These are phyloP conservation scores for Neurospora sp. DNA, from an alignment of 495 filamentous ascomycete genomes.

Conservation along the genomic window DNA sequence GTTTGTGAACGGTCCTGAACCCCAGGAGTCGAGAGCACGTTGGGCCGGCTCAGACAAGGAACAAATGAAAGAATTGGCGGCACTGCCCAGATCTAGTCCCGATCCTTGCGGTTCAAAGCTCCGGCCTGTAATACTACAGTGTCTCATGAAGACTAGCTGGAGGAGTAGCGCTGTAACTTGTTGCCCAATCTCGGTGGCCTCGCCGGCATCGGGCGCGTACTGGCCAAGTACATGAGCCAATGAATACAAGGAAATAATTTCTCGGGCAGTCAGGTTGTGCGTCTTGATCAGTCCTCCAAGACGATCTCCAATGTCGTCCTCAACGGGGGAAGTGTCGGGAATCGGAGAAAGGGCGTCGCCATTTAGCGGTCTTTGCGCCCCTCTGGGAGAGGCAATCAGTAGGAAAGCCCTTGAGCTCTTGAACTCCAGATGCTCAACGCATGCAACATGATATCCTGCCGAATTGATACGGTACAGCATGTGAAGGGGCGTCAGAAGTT, in stretches of 20 bases:
- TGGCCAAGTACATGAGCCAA: slow-evolving; percentile 8
- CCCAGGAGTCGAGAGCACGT: slow-evolving; percentile 3
- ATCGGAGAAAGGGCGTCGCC: not conserved
- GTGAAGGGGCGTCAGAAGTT: not conserved
- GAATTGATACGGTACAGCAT: slow-evolving; percentile 8
- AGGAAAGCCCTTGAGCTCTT: slow-evolving; percentile 21
- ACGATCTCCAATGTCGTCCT: not conserved
- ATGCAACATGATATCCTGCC: slow-evolving; percentile 14
- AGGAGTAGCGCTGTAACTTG: slow-evolving; percentile 19
- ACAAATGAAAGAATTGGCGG: slow-evolving; percentile 7
- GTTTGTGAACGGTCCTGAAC: not conserved
- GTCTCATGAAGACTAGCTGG: slow-evolving; percentile 20
- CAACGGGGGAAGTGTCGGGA: not conserved
- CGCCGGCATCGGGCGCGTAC: not conserved
- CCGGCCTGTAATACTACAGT: slow-evolving; percentile 17
- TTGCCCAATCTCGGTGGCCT: not conserved
- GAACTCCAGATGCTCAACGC: slow-evolving; percentile 20
- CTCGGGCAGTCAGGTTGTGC: slow-evolving; percentile 7
- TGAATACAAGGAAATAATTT: slow-evolving; percentile 8
- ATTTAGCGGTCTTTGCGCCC: not conserved
- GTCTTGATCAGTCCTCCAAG: not conserved
- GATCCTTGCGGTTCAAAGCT: slow-evolving; percentile 5
- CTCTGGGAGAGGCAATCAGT: not conserved
- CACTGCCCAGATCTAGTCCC: not conserved
- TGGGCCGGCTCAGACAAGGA: not conserved